Conservation (phyloP, 2,329 filamentous ascomycete genomes). For the Aspergillus eucalypticola region DNA sequence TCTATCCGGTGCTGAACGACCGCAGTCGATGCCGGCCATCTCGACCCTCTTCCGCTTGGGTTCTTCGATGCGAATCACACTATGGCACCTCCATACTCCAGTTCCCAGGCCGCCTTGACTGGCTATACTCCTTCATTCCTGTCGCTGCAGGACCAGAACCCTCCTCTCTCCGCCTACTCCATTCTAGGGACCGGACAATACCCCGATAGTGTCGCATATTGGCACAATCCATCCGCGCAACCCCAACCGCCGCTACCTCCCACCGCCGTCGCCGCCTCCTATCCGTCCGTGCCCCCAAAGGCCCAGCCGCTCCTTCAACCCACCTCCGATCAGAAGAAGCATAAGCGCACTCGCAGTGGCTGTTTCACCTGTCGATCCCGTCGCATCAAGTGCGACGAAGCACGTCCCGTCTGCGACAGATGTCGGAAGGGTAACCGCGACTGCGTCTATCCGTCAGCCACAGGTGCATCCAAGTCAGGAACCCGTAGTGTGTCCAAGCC, state of each 20-base stretch:
- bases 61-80: conserved; percentile 23
- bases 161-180: conserved; percentile 34
- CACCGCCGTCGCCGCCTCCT: conserved; percentile 13
- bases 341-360: conserved; percentile 87
- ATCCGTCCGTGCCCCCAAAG: conserved; percentile 28
- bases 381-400: conserved; percentile 93
- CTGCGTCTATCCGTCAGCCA: conserved; percentile 78
- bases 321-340: conserved; percentile 73
- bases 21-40: conserved; percentile 21
- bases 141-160: conserved; percentile 24
- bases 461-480: conserved; percentile 41
- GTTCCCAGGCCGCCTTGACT: conserved; percentile 33
- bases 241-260: conserved; percentile 20
- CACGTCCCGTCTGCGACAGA: conserved; percentile 80
- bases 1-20: conserved; percentile 14
- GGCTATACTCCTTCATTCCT: conserved; percentile 28
- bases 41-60: conserved; percentile 8
- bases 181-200: conserved; percentile 40
- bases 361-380: conserved; percentile 90
- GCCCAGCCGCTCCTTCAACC: conserved; percentile 35
- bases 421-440: conserved; percentile 90
- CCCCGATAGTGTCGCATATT: conserved; percentile 46
- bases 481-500: conserved; percentile 47
- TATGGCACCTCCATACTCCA: conserved; percentile 35
- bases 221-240: conserved; percentile 40